Conservation (phyloP, 2,329 filamentous ascomycete species). For the Rhytidhysteron rufulum region DNA sequence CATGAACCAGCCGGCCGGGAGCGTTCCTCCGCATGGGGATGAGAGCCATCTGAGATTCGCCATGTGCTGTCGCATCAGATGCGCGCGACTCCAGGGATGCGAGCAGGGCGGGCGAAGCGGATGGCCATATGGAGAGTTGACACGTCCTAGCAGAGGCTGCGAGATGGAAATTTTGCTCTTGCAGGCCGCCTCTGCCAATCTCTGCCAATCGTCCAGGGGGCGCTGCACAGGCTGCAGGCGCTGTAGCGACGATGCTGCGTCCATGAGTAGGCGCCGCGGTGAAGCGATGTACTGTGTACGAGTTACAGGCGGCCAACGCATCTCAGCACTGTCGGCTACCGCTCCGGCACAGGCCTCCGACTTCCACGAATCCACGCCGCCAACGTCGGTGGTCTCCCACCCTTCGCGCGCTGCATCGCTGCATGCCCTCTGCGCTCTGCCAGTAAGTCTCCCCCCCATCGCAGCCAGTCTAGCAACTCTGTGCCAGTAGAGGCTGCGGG, state of each 20-base stretch:
- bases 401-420: no score
- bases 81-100: neutral
- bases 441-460: no score
- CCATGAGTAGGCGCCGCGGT: slow-evolving; percentile 17
- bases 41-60: slow-evolving; percentile 1
- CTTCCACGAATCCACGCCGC: slow-evolving; percentile 23
- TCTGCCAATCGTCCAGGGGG: slow-evolving; percentile 16
- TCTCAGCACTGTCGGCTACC: no score
- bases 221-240: no score
- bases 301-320: slow-evolving; percentile 31
- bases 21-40: neutral
- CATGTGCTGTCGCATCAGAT: slow-evolving; percentile 2
- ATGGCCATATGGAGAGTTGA: no score
- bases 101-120: neutral
- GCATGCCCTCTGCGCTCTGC: no score
- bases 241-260: slow-evolving; percentile 32
- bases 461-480: no score
- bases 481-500: slow-evolving; percentile 18
- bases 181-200: no score
- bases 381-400: no score
- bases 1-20: no score
- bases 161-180: neutral
- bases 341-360: slow-evolving; percentile 12
- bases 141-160: slow-evolving; percentile 7
- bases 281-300: slow-evolving; percentile 10